phyloP scores from a whole-genome alignment of 169 alveolate species.

The Ichthyophthirius multifiliis region DNA sequence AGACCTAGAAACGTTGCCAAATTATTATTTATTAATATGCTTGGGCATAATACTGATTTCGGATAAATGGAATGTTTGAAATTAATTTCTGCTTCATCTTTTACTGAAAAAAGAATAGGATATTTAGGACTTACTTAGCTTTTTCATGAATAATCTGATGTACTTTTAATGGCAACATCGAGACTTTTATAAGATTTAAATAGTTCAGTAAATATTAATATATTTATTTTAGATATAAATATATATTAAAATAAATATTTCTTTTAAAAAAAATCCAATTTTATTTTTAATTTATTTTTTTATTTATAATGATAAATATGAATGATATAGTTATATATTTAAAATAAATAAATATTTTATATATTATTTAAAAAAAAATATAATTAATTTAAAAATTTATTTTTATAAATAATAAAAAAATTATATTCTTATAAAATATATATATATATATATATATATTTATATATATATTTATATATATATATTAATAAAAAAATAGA shows the following conservation, averaged over 20 bases:
- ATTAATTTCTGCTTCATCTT: conserved; percentile 94
- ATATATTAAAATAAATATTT: too few species aligned
- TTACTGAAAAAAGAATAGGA: conserved; percentile 96
- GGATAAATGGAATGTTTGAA: conserved; percentile 98
- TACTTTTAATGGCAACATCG: conserved; percentile 97
- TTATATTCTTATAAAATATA: neutral
- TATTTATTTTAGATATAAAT: too few species aligned
- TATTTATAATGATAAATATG: too few species aligned
- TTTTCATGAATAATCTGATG: conserved; percentile 97
- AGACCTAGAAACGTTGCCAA: conserved; percentile 98
- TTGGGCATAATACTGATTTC: conserved; percentile 96
- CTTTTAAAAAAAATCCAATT: too few species aligned
- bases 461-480: neutral
- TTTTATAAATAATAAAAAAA: neutral
- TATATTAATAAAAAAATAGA: conserved; percentile 26
- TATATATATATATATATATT: too few species aligned
- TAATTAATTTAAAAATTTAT: neutral
- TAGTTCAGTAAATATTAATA: conserved; percentile 58
- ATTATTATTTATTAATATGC: conserved; percentile 94
- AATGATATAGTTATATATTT: too few species aligned
- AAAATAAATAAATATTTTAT: too few species aligned
- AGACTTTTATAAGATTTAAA: conserved; percentile 96
- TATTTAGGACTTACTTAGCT: conserved; percentile 96
- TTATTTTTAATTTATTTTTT: too few species aligned
- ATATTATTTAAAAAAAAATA: too few species aligned